Conservation (phyloP, 202 grass and related monocot genomes). For the Zoysia matrella region DNA sequence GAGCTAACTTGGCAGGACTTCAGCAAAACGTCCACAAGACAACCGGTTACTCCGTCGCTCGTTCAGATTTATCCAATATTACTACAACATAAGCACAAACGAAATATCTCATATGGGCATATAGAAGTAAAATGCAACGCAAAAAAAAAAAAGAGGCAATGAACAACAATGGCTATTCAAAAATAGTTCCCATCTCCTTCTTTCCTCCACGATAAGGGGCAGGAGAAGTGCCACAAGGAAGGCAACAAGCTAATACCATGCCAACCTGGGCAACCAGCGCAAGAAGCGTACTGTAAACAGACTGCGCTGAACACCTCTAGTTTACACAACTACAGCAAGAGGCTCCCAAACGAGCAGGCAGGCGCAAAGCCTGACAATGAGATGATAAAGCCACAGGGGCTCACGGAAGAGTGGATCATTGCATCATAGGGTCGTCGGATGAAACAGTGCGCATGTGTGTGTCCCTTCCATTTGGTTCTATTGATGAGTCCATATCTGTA, state of each 20-base stretch:
- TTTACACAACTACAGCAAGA: slow-evolving; percentile 56
- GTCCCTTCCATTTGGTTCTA: slow-evolving; percentile 48
- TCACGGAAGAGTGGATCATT: no score
- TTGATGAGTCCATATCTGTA: slow-evolving; percentile 56
- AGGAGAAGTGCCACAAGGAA: slow-evolving; percentile 76
- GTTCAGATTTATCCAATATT: not conserved
- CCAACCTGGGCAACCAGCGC: slow-evolving; percentile 77
- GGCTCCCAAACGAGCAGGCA: slow-evolving; percentile 30
- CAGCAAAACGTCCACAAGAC: not conserved
- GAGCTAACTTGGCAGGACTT: not conserved
- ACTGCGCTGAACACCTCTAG: slow-evolving; percentile 30
- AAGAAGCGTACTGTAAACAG: slow-evolving; percentile 39
- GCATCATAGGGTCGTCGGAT: slow-evolving; percentile 21
- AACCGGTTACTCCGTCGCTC: not conserved
- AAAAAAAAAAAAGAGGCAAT: not conserved
- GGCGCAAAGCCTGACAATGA: slow-evolving; percentile 59
- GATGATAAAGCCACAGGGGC: slow-evolving; percentile 44
- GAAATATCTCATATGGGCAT: slow-evolving; percentile 27
- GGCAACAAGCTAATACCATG: slow-evolving; percentile 63
- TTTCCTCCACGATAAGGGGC: slow-evolving; percentile 36
- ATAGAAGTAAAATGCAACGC: not conserved
- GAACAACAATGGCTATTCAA: slow-evolving; percentile 22
- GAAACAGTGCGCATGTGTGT: slow-evolving; percentile 53
- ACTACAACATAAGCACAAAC: not conserved
- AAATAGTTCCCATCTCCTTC: slow-evolving; percentile 10